phyloP scores from a whole-genome alignment of 2,329 filamentous ascomycete genomes.

The Xylaria sp. region DNA sequence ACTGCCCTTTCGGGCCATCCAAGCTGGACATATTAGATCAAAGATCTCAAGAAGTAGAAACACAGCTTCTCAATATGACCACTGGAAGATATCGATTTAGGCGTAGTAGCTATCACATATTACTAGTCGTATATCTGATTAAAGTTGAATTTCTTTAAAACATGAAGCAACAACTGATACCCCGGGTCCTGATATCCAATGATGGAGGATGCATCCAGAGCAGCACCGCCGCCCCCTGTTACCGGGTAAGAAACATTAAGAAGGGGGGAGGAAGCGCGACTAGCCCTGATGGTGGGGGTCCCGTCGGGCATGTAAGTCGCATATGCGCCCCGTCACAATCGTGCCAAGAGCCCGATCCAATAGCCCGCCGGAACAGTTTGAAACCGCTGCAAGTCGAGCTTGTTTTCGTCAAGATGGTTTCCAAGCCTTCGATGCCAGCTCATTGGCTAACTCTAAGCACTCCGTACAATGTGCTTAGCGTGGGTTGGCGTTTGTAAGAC shows the following conservation, averaged over 20 bases:
- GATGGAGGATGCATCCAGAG: not conserved
- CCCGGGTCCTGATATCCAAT: not conserved
- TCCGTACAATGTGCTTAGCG: not conserved
- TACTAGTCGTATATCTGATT: too few species aligned
- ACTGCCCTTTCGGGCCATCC: not conserved
- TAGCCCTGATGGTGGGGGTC: not conserved
- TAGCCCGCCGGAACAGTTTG: slow-evolving; percentile 22
- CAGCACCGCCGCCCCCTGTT: not conserved
- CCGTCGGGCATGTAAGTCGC: not conserved
- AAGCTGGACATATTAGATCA: not conserved
- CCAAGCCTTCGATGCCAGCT: not conserved
- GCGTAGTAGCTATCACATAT: not conserved
- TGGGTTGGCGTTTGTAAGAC: not conserved
- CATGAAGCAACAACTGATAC: too few species aligned
- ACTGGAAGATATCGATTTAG: not conserved
- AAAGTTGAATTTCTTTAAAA: too few species aligned
- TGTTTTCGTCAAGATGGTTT: slow-evolving; percentile 17
- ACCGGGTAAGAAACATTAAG: slow-evolving; percentile 3
- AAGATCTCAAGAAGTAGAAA: not conserved
- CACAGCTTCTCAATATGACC: not conserved
- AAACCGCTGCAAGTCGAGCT: slow-evolving; percentile 33
- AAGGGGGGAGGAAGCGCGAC: not conserved
- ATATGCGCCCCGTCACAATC: slow-evolving; percentile 14
- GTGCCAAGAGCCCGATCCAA: slow-evolving; percentile 14
- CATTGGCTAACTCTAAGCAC: too few species aligned